Evolutionary conservation across 345 rosid species (phyloP), one percentile per base, ranked within the genome.

Genomic region (Schrenkiella parvula): DNA sequence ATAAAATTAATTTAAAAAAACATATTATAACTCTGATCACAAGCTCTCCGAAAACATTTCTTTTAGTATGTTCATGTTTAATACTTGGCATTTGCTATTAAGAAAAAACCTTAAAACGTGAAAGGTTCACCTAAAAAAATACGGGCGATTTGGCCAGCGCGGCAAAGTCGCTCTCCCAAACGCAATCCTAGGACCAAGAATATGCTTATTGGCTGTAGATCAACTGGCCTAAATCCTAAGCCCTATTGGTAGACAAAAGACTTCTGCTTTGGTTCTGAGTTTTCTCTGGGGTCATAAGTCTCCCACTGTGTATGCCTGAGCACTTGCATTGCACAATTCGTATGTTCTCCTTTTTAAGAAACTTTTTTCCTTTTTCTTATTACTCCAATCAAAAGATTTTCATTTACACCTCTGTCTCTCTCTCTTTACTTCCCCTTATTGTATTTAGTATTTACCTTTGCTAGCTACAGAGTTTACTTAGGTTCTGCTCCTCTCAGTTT

Each of bases 401-500:
- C n/a, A 22, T n/a, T 35, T 13, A 38, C 12, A 11, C 12, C 1
- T 48, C 12, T 44, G 21, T 47, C 48, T 25, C 18, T 41, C 13
- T 63, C 13, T 12, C 34, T 2, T 0, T n/a, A n/a, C 34, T 23
- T 35, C 23, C 70, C 46, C 21, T 22, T 21, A 14, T 21, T 34
- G 31, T 21, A 13, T n/a, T n/a, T n/a, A n/a, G n/a, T 21, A 13
- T 47, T 14, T 47, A 2, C 29, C 14, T 19, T n/a, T n/a, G n/a
- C n/a, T n/a, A 19, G 31, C 41, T 29, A 53, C 42, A 9, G 6
- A 54, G 8, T 3, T 70, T 59, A 34, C 66, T 25, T 58, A 25
- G 74, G 48, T 59, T 58, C 37, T 70, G 58, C 64, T 68, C 64
- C 64, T 42, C 32, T 44, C 56, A 21, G 44, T 32, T 57, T 57